phyloP scores from a whole-genome alignment of 257 asterid genomes.

The Petunia secreta region DNA sequence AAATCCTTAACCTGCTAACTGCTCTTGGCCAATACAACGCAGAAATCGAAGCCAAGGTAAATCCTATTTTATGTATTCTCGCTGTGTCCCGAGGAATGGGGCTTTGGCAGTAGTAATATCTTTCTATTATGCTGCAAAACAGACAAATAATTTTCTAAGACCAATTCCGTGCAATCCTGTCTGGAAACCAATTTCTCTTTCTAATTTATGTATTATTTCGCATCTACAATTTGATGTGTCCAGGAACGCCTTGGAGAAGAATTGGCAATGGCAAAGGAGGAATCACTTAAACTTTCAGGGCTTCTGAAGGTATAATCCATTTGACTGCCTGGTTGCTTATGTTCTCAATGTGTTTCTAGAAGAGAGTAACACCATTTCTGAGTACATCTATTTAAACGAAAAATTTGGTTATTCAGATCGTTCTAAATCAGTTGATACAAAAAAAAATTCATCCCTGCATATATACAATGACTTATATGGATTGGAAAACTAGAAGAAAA shows the following conservation, averaged over 20 bases:
- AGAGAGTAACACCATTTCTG: not conserved
- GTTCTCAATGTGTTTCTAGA: constrained; percentile 3
- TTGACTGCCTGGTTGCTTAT: constrained; percentile 14
- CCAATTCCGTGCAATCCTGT: not conserved
- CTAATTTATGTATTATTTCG: not conserved
- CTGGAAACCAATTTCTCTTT: constrained; percentile 17
- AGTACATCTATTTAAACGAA: not conserved
- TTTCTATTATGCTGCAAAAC: constrained; percentile 12
- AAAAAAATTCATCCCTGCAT: not conserved
- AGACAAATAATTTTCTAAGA: not conserved
- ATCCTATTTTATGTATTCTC: not conserved
- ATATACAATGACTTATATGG: constrained; percentile 3
- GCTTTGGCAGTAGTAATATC: not conserved
- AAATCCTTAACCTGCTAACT: constrained; percentile 93
- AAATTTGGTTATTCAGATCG: not conserved
- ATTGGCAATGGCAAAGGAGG: constrained; percentile 70
- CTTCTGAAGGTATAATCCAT: constrained; percentile 68
- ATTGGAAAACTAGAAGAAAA: not conserved
- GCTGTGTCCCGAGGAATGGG: not conserved
- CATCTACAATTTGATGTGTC: constrained; percentile 29
- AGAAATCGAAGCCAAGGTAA: constrained; percentile 97
- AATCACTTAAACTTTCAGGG: constrained; percentile 61
- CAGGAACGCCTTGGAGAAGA: constrained; percentile 94
- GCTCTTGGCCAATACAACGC: constrained; percentile 99
- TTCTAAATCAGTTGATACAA: not conserved